Conservation (phyloP, 148 eudicot genomes). For the Diospyros kaki region DNA sequence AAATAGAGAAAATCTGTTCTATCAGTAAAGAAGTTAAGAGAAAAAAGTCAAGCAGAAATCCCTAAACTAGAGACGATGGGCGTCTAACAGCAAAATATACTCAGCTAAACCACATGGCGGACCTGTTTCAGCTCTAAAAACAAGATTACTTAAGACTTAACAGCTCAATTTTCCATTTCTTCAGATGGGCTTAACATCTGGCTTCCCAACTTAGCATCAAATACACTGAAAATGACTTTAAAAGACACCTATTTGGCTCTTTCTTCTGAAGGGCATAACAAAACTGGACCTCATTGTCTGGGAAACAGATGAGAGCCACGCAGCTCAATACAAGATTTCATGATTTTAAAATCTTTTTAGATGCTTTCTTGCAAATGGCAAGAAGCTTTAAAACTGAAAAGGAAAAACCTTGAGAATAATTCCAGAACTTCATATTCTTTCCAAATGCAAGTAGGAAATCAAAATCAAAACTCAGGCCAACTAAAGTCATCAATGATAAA, state of each 20-base stretch:
- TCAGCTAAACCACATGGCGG: background rate
- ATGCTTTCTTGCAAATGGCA: background rate
- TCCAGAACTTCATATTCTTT: no score
- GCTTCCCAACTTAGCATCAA: no score
- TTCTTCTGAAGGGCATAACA: background rate
- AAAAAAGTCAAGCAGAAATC: background rate
- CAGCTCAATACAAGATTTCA: background rate
- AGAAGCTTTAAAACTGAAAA: no score
- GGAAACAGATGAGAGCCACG: background rate
- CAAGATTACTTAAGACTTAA: background rate
- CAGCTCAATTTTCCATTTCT: background rate
- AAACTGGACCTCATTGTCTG: background rate
- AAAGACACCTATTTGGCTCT: background rate
- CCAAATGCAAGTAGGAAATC: no score
- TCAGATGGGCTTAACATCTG: background rate
- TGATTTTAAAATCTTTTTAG: background rate
- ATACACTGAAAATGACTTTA: background rate
- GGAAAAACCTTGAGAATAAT: no score
- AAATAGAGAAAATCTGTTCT: background rate
- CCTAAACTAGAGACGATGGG: background rate
- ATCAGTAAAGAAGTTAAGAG: background rate
- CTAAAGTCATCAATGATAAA: no score
- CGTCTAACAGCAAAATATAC: background rate
- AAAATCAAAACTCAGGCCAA: no score
- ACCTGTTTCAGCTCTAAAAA: conserved; percentile 5